Evolutionary conservation across 305 asterid species (phyloP), one percentile per base, ranked within the genome.

Genomic region (Plantago rigida): DNA sequence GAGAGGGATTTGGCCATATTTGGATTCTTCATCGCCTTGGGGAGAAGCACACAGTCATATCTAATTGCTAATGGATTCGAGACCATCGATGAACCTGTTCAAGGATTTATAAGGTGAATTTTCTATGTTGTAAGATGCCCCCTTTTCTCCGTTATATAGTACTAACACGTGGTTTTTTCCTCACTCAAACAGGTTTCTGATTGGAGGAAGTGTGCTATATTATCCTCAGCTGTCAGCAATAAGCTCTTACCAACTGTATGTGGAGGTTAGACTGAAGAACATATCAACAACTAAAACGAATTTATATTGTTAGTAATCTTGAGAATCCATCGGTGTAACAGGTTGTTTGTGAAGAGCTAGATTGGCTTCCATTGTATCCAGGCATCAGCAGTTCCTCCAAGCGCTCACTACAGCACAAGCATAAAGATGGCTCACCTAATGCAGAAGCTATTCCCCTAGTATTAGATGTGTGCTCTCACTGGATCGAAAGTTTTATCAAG

Each of bases 331-430:
- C 60, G 5, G 58, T 73, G 56, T 66, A 52, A 78, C 83, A 93
- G 99, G 97, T 93, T 75, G 97, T 93, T 39, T 89, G 94, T 77
- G 99, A 93, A 78, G 99, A 93, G 88, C 83, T 93, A 69, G 97
- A 87, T 60, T 89, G 99, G 97, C 89, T 93, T 78, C 97, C 92
- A 41, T 89, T 93, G 78, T 87, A 85, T 78, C 97, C 97, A 64
- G 95, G 94, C 69, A 62, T 44, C 67, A 80, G 79, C 74, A 71
- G 72, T 64, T 71, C 67, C 68, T 66, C 79, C 60, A 87, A 76
- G 53, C 76, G 68, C 65, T 56, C 71, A 56, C 59, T 44, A 42
- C 88, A 76, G 70, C 87, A 89, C 84, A 87, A 81, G 66, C 77
- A 70, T 69, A 72, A 47, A 62, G 86, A 79, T 63, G 74, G 73